These are phyloP conservation scores for Coriaria nepalensis DNA, from an alignment of 306 rosid genomes.

Conservation along the genomic window DNA sequence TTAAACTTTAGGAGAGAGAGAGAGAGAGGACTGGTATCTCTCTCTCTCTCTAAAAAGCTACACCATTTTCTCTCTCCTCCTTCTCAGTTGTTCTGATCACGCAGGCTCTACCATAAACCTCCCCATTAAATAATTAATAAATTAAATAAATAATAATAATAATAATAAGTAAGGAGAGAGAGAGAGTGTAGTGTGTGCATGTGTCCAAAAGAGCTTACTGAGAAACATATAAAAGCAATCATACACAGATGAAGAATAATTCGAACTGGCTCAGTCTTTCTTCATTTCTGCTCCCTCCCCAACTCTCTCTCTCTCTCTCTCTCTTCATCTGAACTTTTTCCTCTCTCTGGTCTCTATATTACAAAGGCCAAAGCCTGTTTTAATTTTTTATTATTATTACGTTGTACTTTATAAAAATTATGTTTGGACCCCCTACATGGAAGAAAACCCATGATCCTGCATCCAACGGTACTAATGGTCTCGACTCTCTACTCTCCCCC, in stretches of 20 bases:
- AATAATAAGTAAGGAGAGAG: slow-evolving; percentile 1
- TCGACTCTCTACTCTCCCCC: too few species aligned
- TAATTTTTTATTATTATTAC: neutral
- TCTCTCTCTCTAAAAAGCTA: slow-evolving; percentile 16
- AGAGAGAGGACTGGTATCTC: too few species aligned
- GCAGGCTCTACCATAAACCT: slow-evolving; percentile 45
- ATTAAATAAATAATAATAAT: slow-evolving; percentile 12
- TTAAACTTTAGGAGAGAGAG: too few species aligned
- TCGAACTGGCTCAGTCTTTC: slow-evolving; percentile 43
- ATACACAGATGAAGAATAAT: slow-evolving; percentile 83
- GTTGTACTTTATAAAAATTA: too few species aligned
- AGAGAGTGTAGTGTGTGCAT: slow-evolving; percentile 11
- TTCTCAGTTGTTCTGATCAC: slow-evolving; percentile 27
- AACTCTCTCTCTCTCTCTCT: slow-evolving; percentile 43
- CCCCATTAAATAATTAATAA: neutral
- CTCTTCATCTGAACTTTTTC: slow-evolving; percentile 4
- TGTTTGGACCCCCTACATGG: too few species aligned
- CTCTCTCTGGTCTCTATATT: slow-evolving; percentile 8
- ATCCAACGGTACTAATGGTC: too few species aligned
- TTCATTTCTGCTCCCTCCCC: slow-evolving; percentile 17
- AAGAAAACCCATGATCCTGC: too few species aligned
- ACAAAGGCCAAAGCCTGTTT: slow-evolving; percentile 19
- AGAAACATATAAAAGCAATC: slow-evolving; percentile 53
- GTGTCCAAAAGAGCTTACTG: slow-evolving; percentile 54
- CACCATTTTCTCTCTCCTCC: slow-evolving; percentile 10